These are phyloP conservation scores for Cicer yamashitae DNA, from an alignment of 306 rosid species.

Conservation along the genomic window DNA sequence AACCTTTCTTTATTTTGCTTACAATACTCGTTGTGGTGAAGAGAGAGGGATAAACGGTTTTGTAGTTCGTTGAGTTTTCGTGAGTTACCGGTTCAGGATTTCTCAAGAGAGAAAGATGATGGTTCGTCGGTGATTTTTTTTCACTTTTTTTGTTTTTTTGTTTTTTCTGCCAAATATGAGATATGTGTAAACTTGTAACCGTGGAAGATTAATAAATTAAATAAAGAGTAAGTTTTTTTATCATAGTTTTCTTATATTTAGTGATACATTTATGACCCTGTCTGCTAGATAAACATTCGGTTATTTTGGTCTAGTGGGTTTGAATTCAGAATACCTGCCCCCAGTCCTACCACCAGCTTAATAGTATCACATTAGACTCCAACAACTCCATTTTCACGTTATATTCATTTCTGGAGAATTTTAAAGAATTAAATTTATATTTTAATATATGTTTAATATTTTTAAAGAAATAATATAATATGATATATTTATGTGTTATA, in stretches of 20 bases:
- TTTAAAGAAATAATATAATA: too few relatives aligned
- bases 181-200: conserved; percentile 39
- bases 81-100: conserved; percentile 74
- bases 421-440: too few relatives aligned
- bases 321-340: background rate
- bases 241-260: background rate
- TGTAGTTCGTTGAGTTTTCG: conserved; percentile 69
- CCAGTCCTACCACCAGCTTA: background rate
- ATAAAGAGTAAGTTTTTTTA: background rate
- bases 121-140: conserved; percentile 65
- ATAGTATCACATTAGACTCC: too few relatives aligned
- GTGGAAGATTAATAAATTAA: conserved; percentile 52
- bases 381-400: too few relatives aligned
- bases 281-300: background rate
- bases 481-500: too few relatives aligned
- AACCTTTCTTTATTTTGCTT: conserved; percentile 20
- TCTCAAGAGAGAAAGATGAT: conserved; percentile 78
- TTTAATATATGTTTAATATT: too few relatives aligned
- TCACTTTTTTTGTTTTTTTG: background rate
- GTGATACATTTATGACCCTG: background rate
- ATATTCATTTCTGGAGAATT: too few relatives aligned
- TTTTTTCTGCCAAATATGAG: conserved; percentile 24
- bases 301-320: background rate
- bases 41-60: conserved; percentile 29
- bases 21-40: conserved; percentile 19